phyloP scores from a whole-genome alignment of 108 stramenopile species.

The Cyclotella distinguenda region DNA sequence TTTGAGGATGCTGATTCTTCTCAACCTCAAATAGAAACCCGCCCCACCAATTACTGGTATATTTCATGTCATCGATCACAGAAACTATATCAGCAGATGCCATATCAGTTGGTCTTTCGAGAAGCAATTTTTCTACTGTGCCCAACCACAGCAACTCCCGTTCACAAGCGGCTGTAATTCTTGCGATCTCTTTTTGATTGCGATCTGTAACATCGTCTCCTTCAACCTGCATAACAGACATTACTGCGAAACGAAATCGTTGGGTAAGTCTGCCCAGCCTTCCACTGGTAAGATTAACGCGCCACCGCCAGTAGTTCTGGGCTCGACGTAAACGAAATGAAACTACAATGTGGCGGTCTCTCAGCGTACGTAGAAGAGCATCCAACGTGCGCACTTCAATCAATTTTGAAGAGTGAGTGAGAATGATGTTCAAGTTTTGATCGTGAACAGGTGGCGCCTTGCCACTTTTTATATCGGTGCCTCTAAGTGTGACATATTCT shows the following conservation, averaged over 20 bases:
- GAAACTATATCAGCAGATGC: constrained; percentile 24
- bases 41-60: constrained; percentile 5
- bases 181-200: constrained; percentile 28
- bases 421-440: constrained; percentile 25
- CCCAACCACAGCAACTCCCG: constrained; percentile 64
- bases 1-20: not conserved
- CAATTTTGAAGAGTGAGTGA: constrained; percentile 30
- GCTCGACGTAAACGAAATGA: constrained; percentile 57
- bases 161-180: constrained; percentile 60
- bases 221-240: constrained; percentile 1
- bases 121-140: constrained; percentile 41
- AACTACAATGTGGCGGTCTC: constrained; percentile 67
- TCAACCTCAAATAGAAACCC: constrained; percentile 5
- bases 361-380: constrained; percentile 59
- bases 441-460: constrained; percentile 20
- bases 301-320: constrained; percentile 61
- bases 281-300: constrained; percentile 42
- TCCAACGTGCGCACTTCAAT: constrained; percentile 63
- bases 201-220: constrained; percentile 10
- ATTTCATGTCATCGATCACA: constrained; percentile 21
- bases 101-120: constrained; percentile 58
- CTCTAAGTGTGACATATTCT: constrained; percentile 11
- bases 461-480: not conserved
- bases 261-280: constrained; percentile 9
- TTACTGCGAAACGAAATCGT: not conserved